These are phyloP conservation scores for Eruca vesicaria DNA, from an alignment of 441 rosid genomes.

Conservation along the genomic window DNA sequence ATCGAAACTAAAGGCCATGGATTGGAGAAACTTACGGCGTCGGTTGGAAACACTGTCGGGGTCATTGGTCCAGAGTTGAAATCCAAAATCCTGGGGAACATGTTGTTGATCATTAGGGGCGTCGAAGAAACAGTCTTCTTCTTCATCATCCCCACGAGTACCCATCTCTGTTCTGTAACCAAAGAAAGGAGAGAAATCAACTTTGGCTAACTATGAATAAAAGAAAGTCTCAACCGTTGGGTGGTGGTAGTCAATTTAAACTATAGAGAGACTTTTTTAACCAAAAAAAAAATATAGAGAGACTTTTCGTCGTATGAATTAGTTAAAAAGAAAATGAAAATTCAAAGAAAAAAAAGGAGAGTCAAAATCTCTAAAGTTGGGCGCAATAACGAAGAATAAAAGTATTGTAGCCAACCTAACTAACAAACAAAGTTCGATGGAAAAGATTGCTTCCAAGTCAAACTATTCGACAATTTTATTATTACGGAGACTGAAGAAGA, in stretches of 20 bases:
- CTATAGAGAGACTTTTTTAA: not conserved
- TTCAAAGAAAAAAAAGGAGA: not conserved
- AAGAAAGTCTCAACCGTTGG: not conserved
- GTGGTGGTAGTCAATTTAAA: slow-evolving; percentile 11
- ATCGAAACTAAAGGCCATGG: slow-evolving; percentile 37
- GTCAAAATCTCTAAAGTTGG: not conserved
- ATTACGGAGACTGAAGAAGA: not conserved
- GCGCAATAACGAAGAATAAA: not conserved
- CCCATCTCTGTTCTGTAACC: not conserved
- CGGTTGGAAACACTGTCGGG: slow-evolving; percentile 43
- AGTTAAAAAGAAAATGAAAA: not conserved
- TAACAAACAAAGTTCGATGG: not conserved
- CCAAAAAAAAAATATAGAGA: not conserved
- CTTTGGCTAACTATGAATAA: not conserved
- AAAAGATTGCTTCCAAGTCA: slow-evolving; percentile 23
- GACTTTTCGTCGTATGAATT: not conserved
- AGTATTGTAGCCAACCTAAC: slow-evolving; percentile 5
- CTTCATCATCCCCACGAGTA: slow-evolving; percentile 38
- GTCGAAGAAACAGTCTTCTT: slow-evolving; percentile 46
- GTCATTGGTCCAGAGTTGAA: slow-evolving; percentile 40
- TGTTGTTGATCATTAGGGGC: slow-evolving; percentile 36
- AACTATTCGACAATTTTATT: not conserved
- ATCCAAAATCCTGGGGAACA: slow-evolving; percentile 35
- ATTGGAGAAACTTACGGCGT: slow-evolving; percentile 35
- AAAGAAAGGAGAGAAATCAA: slow-evolving; percentile 3